phyloP scores from a whole-genome alignment of 2,329 filamentous ascomycete genomes.

The Sporothrix euskadiensis region DNA sequence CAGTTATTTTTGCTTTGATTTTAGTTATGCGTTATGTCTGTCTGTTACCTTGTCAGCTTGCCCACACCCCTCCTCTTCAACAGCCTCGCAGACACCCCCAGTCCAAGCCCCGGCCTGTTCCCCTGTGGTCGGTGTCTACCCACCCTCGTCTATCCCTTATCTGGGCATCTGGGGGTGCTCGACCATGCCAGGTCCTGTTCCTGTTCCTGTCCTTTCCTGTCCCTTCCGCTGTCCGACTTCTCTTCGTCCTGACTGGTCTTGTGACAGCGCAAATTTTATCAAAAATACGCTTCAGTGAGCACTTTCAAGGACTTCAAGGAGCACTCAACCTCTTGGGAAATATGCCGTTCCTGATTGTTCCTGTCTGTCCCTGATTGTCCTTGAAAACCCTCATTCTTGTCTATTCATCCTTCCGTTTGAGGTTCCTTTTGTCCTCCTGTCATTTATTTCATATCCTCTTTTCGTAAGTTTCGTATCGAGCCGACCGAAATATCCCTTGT shows the following conservation, averaged over 20 bases:
- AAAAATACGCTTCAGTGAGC: neutral
- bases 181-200: neutral
- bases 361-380: neutral
- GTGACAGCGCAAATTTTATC: constrained; percentile 17
- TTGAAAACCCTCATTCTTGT: neutral
- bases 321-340: neutral
- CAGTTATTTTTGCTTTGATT: neutral
- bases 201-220: constrained; percentile 12
- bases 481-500: neutral
- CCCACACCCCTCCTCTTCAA: neutral
- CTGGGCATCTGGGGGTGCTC: constrained; percentile 2
- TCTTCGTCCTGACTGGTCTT: constrained; percentile 23
- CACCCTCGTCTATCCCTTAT: neutral
- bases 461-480: neutral
- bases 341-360: constrained; percentile 15
- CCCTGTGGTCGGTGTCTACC: neutral
- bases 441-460: constrained; percentile 1
- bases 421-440: neutral
- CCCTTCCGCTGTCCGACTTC: constrained; percentile 17
- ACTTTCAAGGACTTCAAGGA: neutral
- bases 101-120: constrained; percentile 7
- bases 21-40: neutral
- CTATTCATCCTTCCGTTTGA: neutral
- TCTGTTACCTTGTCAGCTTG: neutral
- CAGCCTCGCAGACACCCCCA: constrained; percentile 11